These are phyloP conservation scores for Fusarium nurragi DNA, from an alignment of 2,329 filamentous ascomycete species.

Conservation along the genomic window DNA sequence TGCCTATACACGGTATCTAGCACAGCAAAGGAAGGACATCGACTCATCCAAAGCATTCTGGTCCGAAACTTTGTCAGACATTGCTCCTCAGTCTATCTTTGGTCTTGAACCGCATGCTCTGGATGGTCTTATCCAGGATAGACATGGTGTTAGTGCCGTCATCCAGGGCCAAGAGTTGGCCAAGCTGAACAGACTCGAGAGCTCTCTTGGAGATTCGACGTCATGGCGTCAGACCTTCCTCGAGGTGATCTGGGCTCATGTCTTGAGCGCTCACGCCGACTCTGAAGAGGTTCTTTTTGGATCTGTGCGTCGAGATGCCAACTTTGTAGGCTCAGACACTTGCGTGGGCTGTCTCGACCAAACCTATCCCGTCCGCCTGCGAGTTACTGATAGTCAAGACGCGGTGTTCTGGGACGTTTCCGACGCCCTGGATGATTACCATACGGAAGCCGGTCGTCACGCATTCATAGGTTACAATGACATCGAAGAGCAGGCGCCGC, in stretches of 20 bases:
- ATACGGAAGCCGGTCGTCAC: neutral
- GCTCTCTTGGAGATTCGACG: neutral
- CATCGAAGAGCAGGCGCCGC: neutral
- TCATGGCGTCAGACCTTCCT: constrained; percentile 9
- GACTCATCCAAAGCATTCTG: neutral
- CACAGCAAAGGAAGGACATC: neutral
- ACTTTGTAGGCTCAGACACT: constrained; percentile 7
- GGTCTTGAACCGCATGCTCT: neutral
- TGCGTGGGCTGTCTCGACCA: constrained; percentile 14
- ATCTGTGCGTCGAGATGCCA: constrained; percentile 1
- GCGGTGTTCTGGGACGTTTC: neutral
- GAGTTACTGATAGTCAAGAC: neutral
- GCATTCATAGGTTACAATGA: constrained; percentile 3
- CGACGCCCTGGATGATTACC: neutral
- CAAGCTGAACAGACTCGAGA: neutral
- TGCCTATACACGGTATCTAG: neutral
- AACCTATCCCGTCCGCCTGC: neutral
- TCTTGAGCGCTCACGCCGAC: neutral
- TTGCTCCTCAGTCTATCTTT: constrained; percentile 4
- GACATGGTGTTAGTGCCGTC: neutral
- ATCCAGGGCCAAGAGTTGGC: neutral
- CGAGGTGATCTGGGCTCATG: neutral
- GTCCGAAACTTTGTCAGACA: neutral
- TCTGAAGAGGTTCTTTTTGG: constrained; percentile 8
- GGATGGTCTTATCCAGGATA: neutral